Evolutionary conservation across 352 stramenopile genomes (phyloP).

Genomic region (Phytophthora fragariae): DNA sequence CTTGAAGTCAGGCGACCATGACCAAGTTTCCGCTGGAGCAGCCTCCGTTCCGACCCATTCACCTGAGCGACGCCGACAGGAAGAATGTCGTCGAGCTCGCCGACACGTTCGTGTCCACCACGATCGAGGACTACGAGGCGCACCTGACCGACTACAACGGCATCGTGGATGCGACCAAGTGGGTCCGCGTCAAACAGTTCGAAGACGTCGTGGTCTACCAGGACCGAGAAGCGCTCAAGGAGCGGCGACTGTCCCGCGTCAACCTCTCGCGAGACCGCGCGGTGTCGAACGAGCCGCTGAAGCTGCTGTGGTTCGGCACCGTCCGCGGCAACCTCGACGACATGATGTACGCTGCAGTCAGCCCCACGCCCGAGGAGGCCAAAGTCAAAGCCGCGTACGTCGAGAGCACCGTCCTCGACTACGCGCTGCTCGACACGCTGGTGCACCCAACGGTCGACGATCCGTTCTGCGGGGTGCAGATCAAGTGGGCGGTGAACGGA

Average conservation of each 20-base stretch:
- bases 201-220: constrained; percentile 48
- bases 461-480: constrained; percentile 51
- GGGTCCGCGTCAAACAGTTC: constrained; percentile 47
- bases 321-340: constrained; percentile 50
- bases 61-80: constrained; percentile 38
- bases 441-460: constrained; percentile 41
- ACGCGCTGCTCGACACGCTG: constrained; percentile 52
- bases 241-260: constrained; percentile 34
- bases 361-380: constrained; percentile 32
- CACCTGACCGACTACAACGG: constrained; percentile 28
- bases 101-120: constrained; percentile 34
- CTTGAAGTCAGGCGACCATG: constrained; percentile 30
- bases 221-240: constrained; percentile 37
- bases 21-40: constrained; percentile 42
- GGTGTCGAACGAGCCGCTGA: constrained; percentile 28
- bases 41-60: constrained; percentile 44
- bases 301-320: constrained; percentile 50
- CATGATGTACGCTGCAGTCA: constrained; percentile 48
- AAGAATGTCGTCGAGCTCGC: constrained; percentile 34
- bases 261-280: constrained; percentile 16
- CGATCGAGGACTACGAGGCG: constrained; percentile 41
- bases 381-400: constrained; percentile 47
- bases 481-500: constrained; percentile 68
- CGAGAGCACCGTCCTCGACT: constrained; percentile 52
- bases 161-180: constrained; percentile 37